Evolutionary conservation across 208 protist genomes (phyloP).

Genomic region (Leishmania guyanensis): DNA sequence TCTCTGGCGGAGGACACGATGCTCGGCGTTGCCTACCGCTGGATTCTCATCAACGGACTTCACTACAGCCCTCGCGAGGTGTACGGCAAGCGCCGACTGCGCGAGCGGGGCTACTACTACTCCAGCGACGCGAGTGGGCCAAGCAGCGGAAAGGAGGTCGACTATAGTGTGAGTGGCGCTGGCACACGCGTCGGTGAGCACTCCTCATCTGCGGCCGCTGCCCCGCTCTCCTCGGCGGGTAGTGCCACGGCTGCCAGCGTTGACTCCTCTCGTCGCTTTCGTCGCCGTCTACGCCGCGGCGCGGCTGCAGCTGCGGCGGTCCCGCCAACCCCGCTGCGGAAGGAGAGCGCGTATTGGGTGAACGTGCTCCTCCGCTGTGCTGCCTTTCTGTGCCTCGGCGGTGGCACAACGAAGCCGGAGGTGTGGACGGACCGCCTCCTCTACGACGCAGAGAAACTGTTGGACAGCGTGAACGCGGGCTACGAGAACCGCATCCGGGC

Average conservation of each 20-base stretch:
- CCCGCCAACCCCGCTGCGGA: slow-evolving; percentile 20
- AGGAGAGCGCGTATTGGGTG: slow-evolving; percentile 66
- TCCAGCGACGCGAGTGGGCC: not conserved
- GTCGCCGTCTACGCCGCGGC: slow-evolving; percentile 26
- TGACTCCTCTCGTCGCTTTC: slow-evolving; percentile 15
- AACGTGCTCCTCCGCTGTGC: slow-evolving; percentile 62
- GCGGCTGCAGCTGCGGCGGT: slow-evolving; percentile 5
- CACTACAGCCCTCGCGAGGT: slow-evolving; percentile 28
- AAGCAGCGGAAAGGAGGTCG: not conserved
- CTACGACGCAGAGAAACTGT: slow-evolving; percentile 35
- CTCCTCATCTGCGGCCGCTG: not conserved
- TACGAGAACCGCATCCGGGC: slow-evolving; percentile 26
- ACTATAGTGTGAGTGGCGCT: not conserved
- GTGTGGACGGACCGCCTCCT: slow-evolving; percentile 70
- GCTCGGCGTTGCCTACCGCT: slow-evolving; percentile 26
- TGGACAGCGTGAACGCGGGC: slow-evolving; percentile 11
- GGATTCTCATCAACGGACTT: slow-evolving; percentile 29
- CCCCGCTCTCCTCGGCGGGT: not conserved
- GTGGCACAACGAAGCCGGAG: slow-evolving; percentile 56
- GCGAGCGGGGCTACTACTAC: slow-evolving; percentile 16
- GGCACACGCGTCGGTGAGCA: not conserved
- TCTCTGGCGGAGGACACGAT: slow-evolving; percentile 17
- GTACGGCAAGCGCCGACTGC: slow-evolving; percentile 22
- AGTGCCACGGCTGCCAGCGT: not conserved
- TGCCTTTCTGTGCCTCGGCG: slow-evolving; percentile 65